phyloP scores from a whole-genome alignment of 73 alveolate genomes.

The Effrenium voratum region DNA sequence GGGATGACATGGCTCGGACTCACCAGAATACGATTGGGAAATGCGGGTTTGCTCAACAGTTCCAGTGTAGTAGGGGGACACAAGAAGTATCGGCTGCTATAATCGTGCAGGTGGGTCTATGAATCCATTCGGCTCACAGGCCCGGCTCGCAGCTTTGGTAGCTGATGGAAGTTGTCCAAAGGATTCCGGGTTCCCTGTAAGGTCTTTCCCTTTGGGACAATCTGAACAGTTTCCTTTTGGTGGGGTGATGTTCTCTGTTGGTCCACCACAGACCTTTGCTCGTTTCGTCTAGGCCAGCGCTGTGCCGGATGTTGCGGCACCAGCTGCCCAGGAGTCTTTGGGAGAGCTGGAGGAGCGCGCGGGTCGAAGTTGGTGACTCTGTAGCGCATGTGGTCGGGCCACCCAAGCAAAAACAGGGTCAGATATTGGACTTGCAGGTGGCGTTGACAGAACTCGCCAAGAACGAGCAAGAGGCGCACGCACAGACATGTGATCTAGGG shows the following conservation, averaged over 20 bases:
- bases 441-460: slow-evolving; percentile 74
- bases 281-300: not conserved
- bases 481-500: not conserved
- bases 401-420: not conserved
- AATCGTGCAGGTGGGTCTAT: not conserved
- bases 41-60: too few species aligned
- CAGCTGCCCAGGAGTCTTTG: slow-evolving; percentile 9
- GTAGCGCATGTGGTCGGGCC: not conserved
- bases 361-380: not conserved
- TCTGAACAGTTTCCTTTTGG: too few species aligned
- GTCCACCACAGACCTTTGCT: too few species aligned
- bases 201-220: not conserved
- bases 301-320: not conserved
- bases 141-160: too few species aligned
- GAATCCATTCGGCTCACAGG: slow-evolving; percentile 43
- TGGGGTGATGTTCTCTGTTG: too few species aligned
- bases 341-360: slow-evolving; percentile 19
- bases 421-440: not conserved
- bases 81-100: too few species aligned
- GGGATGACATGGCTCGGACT: too few species aligned
- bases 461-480: slow-evolving; percentile 55
- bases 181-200: not conserved
- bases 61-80: too few species aligned
- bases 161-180: too few species aligned
- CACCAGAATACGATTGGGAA: too few species aligned